Evolutionary conservation across 768 basidiomycete genomes (phyloP), one percentile per base, ranked within the genome.

Genomic region (Thelephora aurantiotincta): DNA sequence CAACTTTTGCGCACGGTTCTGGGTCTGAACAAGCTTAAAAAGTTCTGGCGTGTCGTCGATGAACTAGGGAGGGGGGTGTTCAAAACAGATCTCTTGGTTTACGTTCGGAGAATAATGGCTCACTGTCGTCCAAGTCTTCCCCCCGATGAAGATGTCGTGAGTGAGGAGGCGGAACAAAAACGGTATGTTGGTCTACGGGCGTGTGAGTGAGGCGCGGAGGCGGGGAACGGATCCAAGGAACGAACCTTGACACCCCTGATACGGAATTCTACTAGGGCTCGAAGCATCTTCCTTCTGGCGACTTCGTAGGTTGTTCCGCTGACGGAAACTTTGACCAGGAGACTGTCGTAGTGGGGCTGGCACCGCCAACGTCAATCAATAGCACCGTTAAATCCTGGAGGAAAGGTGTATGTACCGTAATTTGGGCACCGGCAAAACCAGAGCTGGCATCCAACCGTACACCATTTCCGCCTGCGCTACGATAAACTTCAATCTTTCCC

Each of bases 11-110:
- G 96, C 96, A 66, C 96, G 87, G 67, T 99, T 99, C 67, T 93
- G 93, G 56, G 84, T 91, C 58, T 90, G 86, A 6, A 99, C 93
- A 48, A 99, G 79, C 66, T 93, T 96, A 81, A 98, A 99, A 52
- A 99, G 78, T 60, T 97, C 92, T n/a, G 91, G 93, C 1, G 94
- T 97, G 65, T 99, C 96, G 59, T 99, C 96, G 65, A 99, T 98
- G 73, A 99, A 98, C 88, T 91, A 57, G 7, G 45, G 45, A 22
- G 23, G 44, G 44, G 16, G 43, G 37, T 11, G n/a, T n/a, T 35
- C 1, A 43, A 9, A 30, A 30, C 26, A 4, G 26, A 30, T 30
- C 5, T 30, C 9, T 9, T 9, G 4, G 26, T 30, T 30, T 30
- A 9, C 5, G 9, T 30, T 30, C 26, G 26, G 26, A 9, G 26